Base-by-base conservation (phyloP, 768 basidiomycete genomes). In the Panaeolus cyanescens region DNA sequence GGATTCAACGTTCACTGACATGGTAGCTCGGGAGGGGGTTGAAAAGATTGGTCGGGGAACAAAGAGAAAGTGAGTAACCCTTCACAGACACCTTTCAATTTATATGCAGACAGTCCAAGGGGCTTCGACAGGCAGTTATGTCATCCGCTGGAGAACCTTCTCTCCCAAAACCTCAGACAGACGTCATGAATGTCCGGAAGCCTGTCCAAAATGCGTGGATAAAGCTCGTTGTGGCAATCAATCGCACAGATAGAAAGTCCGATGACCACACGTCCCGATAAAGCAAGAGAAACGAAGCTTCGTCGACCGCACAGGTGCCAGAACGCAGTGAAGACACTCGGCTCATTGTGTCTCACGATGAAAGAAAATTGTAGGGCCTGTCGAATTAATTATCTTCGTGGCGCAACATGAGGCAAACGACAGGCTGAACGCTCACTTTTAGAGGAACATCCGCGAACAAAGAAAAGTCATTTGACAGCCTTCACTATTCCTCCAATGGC, bases 1-100 rank as follows among this genome's bases (percentile, higher is more conserved):
- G 30, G 75, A 71, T 58, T 75, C 70, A 34, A 79, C 68, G 32
- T 72, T 60, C 33, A 73, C 72, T 25, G 68, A 62, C 70, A 71
- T 74, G 25, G 10, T 28, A 10, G 7, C 17, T 25, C 39, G 15
- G 45, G 12, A 7, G 8, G 28, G 25, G 22, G 45, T 28, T 15
- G 10, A 3, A 50, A 28, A 28, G 15, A 50, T 4, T 3, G 10
- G 4, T 28, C 6, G 10, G 25, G 15, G 1, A 28, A 15, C 25
- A 50, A 28, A 25, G 3, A 15, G 5, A 28, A 50, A 28, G 25
- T 9, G 45, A 13, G 25, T 50, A 28, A 13, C 15, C 19, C 15
- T 1, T 28, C 7, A 50, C 25, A 15, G 25, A 28, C 4, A 13
- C 12, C 8, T 15, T 9, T 13, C 22, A 50, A 50, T 28, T 50